Evolutionary conservation across 176 grass and related monocot species (phyloP).

Genomic region (Panicum miliaceum): DNA sequence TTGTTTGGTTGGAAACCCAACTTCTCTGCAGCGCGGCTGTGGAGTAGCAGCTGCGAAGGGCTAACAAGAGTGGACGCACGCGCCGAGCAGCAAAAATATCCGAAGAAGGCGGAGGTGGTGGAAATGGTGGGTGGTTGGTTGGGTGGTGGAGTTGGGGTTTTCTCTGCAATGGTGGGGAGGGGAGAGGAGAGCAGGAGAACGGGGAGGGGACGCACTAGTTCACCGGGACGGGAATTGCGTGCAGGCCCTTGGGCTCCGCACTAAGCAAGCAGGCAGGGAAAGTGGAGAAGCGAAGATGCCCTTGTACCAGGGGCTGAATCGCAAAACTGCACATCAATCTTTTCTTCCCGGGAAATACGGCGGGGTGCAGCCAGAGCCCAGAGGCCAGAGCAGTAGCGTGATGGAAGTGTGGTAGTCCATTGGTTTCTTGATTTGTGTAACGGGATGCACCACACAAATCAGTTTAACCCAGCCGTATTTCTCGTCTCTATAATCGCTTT

Average conservation of each 20-base stretch:
- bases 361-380: no score
- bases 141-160: background rate
- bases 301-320: background rate
- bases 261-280: background rate
- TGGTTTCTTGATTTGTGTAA: no score
- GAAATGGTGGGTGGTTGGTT: background rate
- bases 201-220: background rate
- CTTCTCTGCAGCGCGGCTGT: background rate
- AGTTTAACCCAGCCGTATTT: no score
- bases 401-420: no score
- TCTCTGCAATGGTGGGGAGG: background rate
- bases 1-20: background rate
- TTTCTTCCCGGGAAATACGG: no score
- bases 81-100: background rate
- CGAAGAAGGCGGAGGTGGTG: conserved; percentile 9
- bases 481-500: no score
- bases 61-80: background rate
- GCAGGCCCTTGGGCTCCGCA: background rate
- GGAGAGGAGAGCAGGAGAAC: background rate
- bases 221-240: background rate
- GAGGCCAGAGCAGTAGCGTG: no score
- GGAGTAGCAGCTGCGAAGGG: background rate
- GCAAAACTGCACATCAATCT: background rate
- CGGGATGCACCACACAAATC: no score
- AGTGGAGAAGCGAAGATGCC: background rate